phyloP scores from a whole-genome alignment of 1,284 basidiomycete species.

The Phellopilus nigrolimitatus region DNA sequence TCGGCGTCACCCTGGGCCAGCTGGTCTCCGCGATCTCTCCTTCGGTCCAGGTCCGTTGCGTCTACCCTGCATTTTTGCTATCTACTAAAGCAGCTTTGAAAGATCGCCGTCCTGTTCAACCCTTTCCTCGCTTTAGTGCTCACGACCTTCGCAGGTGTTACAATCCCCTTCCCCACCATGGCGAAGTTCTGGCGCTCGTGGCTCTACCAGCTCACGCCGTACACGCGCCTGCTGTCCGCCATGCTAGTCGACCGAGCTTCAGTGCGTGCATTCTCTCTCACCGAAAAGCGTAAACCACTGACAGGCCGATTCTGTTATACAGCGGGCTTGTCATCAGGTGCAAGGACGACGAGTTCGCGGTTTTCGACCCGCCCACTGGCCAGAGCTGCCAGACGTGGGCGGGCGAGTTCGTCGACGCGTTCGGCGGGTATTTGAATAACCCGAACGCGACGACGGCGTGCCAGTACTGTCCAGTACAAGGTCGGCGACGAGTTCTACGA shows the following conservation, averaged over 20 bases:
- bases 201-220: constrained; percentile 68
- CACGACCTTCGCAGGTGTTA: constrained; percentile 76
- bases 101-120: constrained; percentile 78
- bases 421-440: constrained; percentile 81
- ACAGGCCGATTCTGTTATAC: constrained; percentile 18
- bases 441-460: constrained; percentile 55
- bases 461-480: constrained; percentile 68
- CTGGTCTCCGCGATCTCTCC: constrained; percentile 74
- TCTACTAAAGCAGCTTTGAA: constrained; percentile 19
- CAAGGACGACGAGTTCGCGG: constrained; percentile 58
- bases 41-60: constrained; percentile 48
- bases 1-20: constrained; percentile 75
- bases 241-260: constrained; percentile 79
- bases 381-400: constrained; percentile 77
- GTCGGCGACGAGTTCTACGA: constrained; percentile 69
- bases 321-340: constrained; percentile 68
- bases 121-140: constrained; percentile 72
- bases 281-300: too few relatives aligned
- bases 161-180: constrained; percentile 68
- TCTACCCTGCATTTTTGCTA: constrained; percentile 1
- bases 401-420: constrained; percentile 52
- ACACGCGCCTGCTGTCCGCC: constrained; percentile 68
- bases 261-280: constrained; percentile 38
- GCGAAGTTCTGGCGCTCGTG: constrained; percentile 72
- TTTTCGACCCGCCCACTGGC: constrained; percentile 67